Base-by-base conservation (phyloP, 2,329 filamentous ascomycete species). In the Diaporthe helianthi region DNA sequence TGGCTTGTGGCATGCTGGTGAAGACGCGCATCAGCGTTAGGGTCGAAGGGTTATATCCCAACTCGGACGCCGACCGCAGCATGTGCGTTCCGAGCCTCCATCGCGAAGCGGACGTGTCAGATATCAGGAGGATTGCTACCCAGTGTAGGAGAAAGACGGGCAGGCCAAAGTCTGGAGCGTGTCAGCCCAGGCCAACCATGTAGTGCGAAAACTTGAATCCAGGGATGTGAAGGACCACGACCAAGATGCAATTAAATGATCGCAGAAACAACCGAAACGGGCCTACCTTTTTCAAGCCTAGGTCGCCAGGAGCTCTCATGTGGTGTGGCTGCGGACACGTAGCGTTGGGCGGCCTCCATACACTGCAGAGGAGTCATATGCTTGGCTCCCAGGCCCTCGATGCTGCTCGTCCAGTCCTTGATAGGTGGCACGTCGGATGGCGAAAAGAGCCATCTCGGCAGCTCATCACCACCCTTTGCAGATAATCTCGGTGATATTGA, bases 41-140 rank as follows among this genome's bases (percentile, higher is more conserved):
- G 6, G 78, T 76, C 19, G 79, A 78, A 8, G 81, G 81, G 41
- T 70, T 60, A 73, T 82, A 82, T 46, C 73, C 76, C 1, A 78
- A 70, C 22, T 69, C 58, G 10, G 76, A 75, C 12, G 79, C 77
- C 2, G 78, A 77, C 67, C 76, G 65, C 52, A 83, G 74, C 72
- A 83, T 79, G 68, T 80, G 76, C 6, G 73, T 63, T 13, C 75
- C 76, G 2, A 82, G 69, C 31, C 68, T 55, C 54, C 63, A 71
- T 10, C 72, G 61, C 10, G 53, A 60, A 0, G 61, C 65, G 1
- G 51, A 58, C n/a, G 72, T 61, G 33, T 55, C 51, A 31, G 54
- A 26, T 17, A 73, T 58, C 19, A 81, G 72, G 8, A 78, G 53
- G 17, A 75, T 52, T 26, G 75, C 79, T 1, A 77, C 69, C 68